Evolutionary conservation across 371 early-diverging fungal species (phyloP), one percentile per base, ranked within the genome.

Genomic region (Mortierella sp.): DNA sequence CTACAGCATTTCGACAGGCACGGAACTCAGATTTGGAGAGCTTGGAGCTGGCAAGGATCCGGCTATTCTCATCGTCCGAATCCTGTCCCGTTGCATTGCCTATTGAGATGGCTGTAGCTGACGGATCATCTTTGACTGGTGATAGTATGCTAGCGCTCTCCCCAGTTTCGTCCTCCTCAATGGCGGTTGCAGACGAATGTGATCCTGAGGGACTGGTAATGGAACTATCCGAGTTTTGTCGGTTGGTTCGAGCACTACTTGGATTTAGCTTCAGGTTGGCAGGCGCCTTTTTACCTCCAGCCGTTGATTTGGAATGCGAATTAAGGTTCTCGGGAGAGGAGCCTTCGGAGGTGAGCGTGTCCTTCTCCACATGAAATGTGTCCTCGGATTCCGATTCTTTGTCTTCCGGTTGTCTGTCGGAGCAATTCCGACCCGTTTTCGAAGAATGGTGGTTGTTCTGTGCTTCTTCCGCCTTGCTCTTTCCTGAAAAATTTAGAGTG

Each of bases 21-120:
- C 26, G 48, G 45, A 52, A 48, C 19, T 66, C 66, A 0, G n/a
- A 21, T 29, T 57, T 66, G 7, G 72, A 51, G 18, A 66, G 18
- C 28, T 62, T 23, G 1, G 64, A 48, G 6, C 52, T 50, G 16
- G 52, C 51, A 43, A 45, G n/a, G 43, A 58, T 69, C 14, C 21
- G 45, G 4, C n/a, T n/a, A n/a, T n/a, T n/a, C n/a, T 60, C 67
- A 2, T 30, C 46, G 29, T 23, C 46, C 12, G 46, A 21, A 16
- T 46, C 0, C 5, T 29, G 14, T 9, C 29, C 48, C 25, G 18
- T 4, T 26, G 3, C 60, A 53, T 15, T 6, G 46, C 12, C 12
- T 46, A 46, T 51, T 23, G 51, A 51, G 51, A 6, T 23, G 51
- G 51, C 18, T 11, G 51, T 23, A 18, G n/a, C 51, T 7, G 21